Base-by-base conservation (phyloP, 371 early-diverging fungal species). In the Mortierella sp. region DNA sequence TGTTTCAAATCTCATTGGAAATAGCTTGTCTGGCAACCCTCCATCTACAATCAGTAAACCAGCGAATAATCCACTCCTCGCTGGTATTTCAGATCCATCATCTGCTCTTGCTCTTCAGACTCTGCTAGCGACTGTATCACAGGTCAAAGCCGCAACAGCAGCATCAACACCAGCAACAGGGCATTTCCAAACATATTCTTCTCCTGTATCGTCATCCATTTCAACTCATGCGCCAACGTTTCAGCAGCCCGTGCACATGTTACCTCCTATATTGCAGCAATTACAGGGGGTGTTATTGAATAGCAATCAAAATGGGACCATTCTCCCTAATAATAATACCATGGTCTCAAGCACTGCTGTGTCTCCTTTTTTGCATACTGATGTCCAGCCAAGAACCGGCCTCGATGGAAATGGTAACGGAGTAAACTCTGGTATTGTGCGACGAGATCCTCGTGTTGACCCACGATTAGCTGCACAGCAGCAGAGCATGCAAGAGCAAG, bases 251-350 rank as follows among this genome's bases (percentile, higher is more conserved):
- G 32, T 17, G 15, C 65, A 62, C 10, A 58, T 13, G 3, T 64
- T 70, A 12, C 76, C 76, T 28, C 71, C 76, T 19, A 68, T 76
- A 15, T 54, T 76, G n/a, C 76, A 76, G 45, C 80, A 80, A 23
- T 61, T 80, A 8, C 80, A 80, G 32, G 73, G 72, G 37, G 51
- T 66, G 12, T 61, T 73, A 66, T 62, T 73, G 64, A 76, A 71
- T 78, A 73, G 73, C 73, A 78, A 68, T 72, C 77, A 76, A 68
- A 72, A 72, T 49, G 62, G 53, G 56, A 57, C 68, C 40, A 57
- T 61, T 68, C 56, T 45, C 61, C 66, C 66, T 57, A 78, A 78
- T 78, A 78, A 78, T 78, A 78, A 78, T 78, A 78, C 56, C 67
- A 45, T 65, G 67, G 66, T 65, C 62, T 45, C 79, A 35, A 64